Evolutionary conservation across 2,329 filamentous ascomycete genomes (phyloP).

Genomic region (Fusarium veterinarium): DNA sequence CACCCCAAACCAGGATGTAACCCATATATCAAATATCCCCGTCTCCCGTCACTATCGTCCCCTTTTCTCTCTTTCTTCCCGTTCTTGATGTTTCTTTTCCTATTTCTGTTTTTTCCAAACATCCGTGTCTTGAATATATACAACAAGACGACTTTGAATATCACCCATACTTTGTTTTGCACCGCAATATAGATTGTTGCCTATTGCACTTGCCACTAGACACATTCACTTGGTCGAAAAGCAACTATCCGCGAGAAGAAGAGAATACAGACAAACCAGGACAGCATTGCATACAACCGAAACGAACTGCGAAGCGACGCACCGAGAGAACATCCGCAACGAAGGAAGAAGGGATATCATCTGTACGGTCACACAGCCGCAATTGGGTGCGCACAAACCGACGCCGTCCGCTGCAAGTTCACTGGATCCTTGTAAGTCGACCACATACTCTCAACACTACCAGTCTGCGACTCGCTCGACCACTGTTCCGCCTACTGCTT

Average conservation of each 20-base stretch:
- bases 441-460: constrained; percentile 20
- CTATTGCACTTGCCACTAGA: constrained; percentile 3
- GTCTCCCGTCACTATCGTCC: constrained; percentile 28
- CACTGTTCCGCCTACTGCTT: constrained; percentile 11
- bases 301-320: constrained; percentile 32
- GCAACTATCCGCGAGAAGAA: constrained; percentile 20
- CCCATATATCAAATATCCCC: constrained; percentile 39
- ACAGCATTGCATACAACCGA: constrained; percentile 20
- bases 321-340: not conserved
- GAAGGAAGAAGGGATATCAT: constrained; percentile 9
- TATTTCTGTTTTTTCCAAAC: constrained; percentile 27
- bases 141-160: constrained; percentile 14
- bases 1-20: constrained; percentile 19
- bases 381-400: constrained; percentile 33
- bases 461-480: constrained; percentile 10
- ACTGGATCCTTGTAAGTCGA: constrained; percentile 43
- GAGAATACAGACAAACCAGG: not conserved
- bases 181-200: constrained; percentile 11
- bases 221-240: constrained; percentile 12
- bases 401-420: constrained; percentile 11
- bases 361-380: constrained; percentile 21
- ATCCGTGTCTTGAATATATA: constrained; percentile 17
- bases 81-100: constrained; percentile 33
- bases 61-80: constrained; percentile 37
- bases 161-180: constrained; percentile 8